Evolutionary conservation across 2,329 filamentous ascomycete genomes (phyloP), one percentile per base, ranked within the genome.

Genomic region (Rhinocladiella mackenziei): DNA sequence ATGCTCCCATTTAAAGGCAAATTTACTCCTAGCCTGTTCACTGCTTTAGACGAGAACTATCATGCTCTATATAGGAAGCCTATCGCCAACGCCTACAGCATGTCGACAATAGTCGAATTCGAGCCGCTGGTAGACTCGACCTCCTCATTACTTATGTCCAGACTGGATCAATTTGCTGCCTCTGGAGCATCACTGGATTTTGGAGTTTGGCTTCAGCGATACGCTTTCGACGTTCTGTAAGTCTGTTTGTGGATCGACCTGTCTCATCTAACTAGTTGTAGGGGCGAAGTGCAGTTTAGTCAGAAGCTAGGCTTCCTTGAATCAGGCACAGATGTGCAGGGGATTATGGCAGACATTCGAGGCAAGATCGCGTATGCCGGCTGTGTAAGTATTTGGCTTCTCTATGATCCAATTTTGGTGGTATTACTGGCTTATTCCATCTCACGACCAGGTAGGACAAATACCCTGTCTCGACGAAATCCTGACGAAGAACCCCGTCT

Each of bases 81-180:
- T 54, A 82, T 92, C 42, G 89, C 84, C 63, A 77, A 74, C 45
- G 84, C 83, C 3, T 91, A 89, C 37, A 47, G 43, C 19, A 53
- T 55, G 50, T 28, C 42, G n/a, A 43, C 45, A 7, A 30, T 55
- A 26, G 20, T 54, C 6, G 41, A 48, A 13, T 55, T 44, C 31
- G 86, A 92, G 59, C 84, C 86, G 0, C 81, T 87, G 20, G 85
- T 91, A 23, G 83, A 88, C 60, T 83, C 80, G 53, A 87, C 84
- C 1, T 81, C 82, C 0, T 76, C 78, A 50, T 67, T 85, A 1
- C 89, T 89, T 61, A 74, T 89, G 6, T 64, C 72, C 18, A 77
- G 78, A 59, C 81, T 79, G 0, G 71, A 77, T 51, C 65, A 69
- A 1, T 83, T 73, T 53, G 72, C 68, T 6, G 48, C 48, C 2